Evolutionary conservation across 371 early-diverging fungal species (phyloP).

Genomic region (Paraphysoderma sedebokerense): DNA sequence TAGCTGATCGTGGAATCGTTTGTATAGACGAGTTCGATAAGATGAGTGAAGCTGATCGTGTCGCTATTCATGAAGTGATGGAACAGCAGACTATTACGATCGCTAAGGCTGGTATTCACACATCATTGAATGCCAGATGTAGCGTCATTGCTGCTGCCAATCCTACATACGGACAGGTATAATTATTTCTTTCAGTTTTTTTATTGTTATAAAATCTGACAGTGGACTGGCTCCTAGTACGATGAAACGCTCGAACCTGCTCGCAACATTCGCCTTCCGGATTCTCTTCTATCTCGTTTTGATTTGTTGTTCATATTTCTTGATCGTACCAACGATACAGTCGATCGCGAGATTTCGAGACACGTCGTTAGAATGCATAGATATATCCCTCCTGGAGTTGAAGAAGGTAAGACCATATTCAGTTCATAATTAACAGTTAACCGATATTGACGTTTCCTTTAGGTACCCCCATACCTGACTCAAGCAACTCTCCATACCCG

Average conservation of each 20-base stretch:
- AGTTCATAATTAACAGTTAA: too few relatives aligned
- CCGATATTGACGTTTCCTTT: constrained; percentile 8
- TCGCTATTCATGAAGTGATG: constrained; percentile 99
- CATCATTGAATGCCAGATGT: constrained; percentile 96
- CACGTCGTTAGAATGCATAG: constrained; percentile 90
- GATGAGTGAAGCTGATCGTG: constrained; percentile 97
- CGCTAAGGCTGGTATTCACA: constrained; percentile 97
- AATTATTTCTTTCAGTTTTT: neutral
- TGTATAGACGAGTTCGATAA: constrained; percentile 99
- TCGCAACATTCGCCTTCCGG: constrained; percentile 96
- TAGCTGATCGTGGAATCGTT: constrained; percentile 96
- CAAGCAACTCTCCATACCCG: constrained; percentile 30
- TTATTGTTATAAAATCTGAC: constrained; percentile 2
- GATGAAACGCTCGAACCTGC: constrained; percentile 60
- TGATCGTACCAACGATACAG: constrained; percentile 68
- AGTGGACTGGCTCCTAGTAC: constrained; percentile 15
- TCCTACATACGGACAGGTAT: constrained; percentile 78
- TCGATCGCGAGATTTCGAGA: constrained; percentile 72
- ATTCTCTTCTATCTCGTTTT: constrained; percentile 93
- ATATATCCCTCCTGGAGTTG: constrained; percentile 66
- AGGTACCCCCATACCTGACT: constrained; percentile 49
- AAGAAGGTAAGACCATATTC: constrained; percentile 38
- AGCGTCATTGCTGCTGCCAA: constrained; percentile 99
- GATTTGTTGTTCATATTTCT: constrained; percentile 96
- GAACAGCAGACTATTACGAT: constrained; percentile 99